Conservation (phyloP, 208 protist species). For the Leishmania martiniquensis region DNA sequence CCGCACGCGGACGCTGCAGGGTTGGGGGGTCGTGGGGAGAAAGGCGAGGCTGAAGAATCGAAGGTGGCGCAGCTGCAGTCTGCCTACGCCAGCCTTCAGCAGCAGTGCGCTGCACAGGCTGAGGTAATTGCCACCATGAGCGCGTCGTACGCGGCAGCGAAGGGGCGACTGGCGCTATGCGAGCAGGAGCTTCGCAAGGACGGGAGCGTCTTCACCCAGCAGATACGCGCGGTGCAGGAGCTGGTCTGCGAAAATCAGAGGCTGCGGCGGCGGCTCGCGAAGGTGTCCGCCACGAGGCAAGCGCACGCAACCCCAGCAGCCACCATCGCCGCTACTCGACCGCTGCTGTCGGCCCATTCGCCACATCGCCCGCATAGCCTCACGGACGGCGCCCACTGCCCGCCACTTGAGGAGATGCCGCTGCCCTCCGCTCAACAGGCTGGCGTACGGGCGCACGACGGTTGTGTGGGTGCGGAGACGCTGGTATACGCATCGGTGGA, state of each 20-base stretch:
- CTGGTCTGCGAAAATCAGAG: conserved; percentile 56
- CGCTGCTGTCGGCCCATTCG: conserved; percentile 5
- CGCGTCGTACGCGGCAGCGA: conserved; percentile 20
- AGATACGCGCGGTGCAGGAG: conserved; percentile 60
- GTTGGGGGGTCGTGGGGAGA: not conserved
- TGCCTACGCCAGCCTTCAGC: conserved; percentile 23
- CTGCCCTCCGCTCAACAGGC: not conserved
- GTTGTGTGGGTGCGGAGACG: not conserved
- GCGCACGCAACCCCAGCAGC: not conserved
- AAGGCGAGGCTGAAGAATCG: not conserved
- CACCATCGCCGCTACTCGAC: not conserved
- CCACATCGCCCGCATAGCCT: not conserved
- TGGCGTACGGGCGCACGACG: not conserved
- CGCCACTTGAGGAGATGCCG: conserved; percentile 11
- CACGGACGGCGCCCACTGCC: not conserved
- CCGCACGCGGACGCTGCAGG: not conserved
- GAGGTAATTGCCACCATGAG: conserved; percentile 20
- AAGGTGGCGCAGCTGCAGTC: conserved; percentile 6
- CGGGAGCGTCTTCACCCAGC: conserved; percentile 68
- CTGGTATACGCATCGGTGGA: not conserved
- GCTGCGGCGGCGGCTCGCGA: conserved; percentile 29
- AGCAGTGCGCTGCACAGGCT: conserved; percentile 30
- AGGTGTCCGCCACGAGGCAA: conserved; percentile 12
- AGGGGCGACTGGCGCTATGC: conserved; percentile 55
- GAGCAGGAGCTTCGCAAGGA: conserved; percentile 77